Base-by-base conservation (phyloP, 108 stramenopile species). In the Aurantiochytrium sp. region DNA sequence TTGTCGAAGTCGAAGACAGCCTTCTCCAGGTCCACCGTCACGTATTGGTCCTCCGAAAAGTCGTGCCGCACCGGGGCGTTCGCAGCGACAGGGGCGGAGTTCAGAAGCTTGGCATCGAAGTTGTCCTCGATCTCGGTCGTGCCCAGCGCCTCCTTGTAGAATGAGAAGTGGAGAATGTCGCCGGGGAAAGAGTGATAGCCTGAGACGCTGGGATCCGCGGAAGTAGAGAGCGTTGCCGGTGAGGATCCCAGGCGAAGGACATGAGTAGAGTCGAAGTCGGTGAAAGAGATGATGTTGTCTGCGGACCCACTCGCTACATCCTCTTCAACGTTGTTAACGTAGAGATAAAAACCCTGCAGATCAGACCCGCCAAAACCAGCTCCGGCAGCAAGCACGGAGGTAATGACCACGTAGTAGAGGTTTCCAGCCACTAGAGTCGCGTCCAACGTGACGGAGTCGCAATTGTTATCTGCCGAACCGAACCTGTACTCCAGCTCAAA, bases 221-320 rank as follows among this genome's bases (percentile, higher is more conserved):
- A 1, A 3, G 37, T 0, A 48, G 69, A 81, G 24, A 81, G 37
- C 0, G 45, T 48, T 0, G 0, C 0, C n/a, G 69, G 69, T 12
- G 37, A 45, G n/a, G 69, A 81, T 45, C 69, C 69, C 69, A 81
- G 59, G 59, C 59, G 59, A 6, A 65, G 59, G 59, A 65, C 59
- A 19, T 65, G 59, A 0, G 31, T 0, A 19, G 59, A 30, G 31
- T 30, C 32, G 59, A 65, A 65, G 31, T 30, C 8, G 3, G 59
- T 17, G 2, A 65, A 65, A 34, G 59, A 65, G 2, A 65, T 65
- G 53, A 19, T 54, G 53, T 54, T 54, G 53, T 54, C 53, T 54
- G 53, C 10, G 17, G 53, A 54, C 17, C 19, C 53, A 54, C 53
- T 19, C 19, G 53, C 10, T n/a, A n/a, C n/a, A n/a, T n/a, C n/a